Evolutionary conservation across 2,329 filamentous ascomycete species (phyloP), one percentile per base, ranked within the genome.

Genomic region (Cladobotryum mycophilum): DNA sequence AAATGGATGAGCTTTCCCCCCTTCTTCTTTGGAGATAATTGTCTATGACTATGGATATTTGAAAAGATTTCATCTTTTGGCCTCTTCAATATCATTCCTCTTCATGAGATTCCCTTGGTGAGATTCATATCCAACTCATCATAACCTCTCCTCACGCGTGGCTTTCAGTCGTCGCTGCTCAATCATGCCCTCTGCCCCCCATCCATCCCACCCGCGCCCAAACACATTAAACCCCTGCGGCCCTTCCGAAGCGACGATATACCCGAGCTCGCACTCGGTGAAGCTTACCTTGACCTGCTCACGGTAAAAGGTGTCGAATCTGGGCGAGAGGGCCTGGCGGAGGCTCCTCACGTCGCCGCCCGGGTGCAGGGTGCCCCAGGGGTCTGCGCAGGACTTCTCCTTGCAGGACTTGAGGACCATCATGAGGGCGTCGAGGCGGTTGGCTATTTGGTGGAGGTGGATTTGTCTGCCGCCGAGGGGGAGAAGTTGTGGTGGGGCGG

Each of bases 371-470:
- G 71, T 70, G 13, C 67, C 66, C 82, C 82, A 85, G 0, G 82
- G 82, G 20, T 74, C 64, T 4, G 73, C 66, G 57, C 82, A 85
- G 0, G 71, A 69, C 9, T 67, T 56, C 8, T 72, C 76, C 58
- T 77, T 76, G 64, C 82, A 85, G 4, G 78, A 78, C 65, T 85
- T 85, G 20, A 82, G 68, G 1, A 83, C 77, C 53, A 85, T 67
- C 43, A 84, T 69, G 1, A 85, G 68, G 3, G 79, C 68, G 54
- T 85, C 81, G 0, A 86, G 70, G 2, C 80, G 74, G 9, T 52
- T 11, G 18, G 70, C 65, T 3, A 76, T 58, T 1, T 81, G 67
- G 47, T 73, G 70, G 5, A 60, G 50, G 8, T 45, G 18, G 34
- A 18, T 33, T 36, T 52, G 9, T 15, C 25, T 41, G 9, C 22